Percentiles rank a stretch among this genome's conserved stretches.
Conservation (phyloP, 768 basidiomycete genomes). For the Mycena indigotica region DNA sequence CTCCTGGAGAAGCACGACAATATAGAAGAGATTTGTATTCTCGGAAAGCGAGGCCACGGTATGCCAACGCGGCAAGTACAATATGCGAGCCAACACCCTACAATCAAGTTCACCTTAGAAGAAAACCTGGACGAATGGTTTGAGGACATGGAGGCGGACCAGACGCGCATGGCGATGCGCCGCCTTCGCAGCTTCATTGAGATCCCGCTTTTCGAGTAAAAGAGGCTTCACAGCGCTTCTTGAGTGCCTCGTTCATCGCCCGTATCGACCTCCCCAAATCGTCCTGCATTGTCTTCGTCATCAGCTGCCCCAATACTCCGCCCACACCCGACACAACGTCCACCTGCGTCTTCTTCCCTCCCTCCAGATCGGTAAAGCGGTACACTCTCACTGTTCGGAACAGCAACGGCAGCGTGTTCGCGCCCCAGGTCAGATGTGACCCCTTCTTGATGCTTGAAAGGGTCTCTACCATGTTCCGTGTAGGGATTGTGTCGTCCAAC, state of each 20-base stretch:
- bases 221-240: conserved; percentile 7
- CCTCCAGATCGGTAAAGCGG: conserved; percentile 12
- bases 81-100: neutral
- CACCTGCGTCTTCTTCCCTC: conserved; percentile 4
- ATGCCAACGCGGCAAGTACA: neutral
- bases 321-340: conserved; percentile 8
- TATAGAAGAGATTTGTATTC: neutral
- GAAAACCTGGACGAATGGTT: neutral
- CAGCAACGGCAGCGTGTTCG: conserved; percentile 2
- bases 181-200: neutral
- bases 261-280: neutral
- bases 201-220: neutral
- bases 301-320: neutral
- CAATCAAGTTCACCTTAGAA: neutral
- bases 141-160: neutral
- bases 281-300: conserved; percentile 5
- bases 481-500: conserved; percentile 12
- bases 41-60: neutral
- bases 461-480: conserved; percentile 6
- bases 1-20: neutral
- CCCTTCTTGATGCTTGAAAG: conserved; percentile 4
- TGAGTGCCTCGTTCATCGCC: conserved; percentile 12
- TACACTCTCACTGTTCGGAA: conserved; percentile 11
- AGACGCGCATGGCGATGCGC: neutral
- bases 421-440: conserved; percentile 9